Base-by-base conservation (phyloP, 345 rosid genomes). In the Pseudoturritis turrita region DNA sequence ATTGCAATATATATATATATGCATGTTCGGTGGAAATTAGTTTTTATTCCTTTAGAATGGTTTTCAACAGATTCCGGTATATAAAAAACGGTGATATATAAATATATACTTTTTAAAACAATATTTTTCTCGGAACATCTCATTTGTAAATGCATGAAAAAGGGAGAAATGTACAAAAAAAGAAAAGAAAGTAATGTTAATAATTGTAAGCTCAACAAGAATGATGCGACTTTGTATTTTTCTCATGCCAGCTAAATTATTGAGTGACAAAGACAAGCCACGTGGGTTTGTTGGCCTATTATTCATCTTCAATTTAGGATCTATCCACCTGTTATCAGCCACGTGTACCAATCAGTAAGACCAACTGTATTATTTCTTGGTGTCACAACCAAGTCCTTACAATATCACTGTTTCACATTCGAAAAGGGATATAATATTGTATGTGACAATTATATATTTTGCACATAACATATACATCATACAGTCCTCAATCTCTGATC, bases 201-300 rank as follows among this genome's bases (percentile, higher is more conserved):
- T 47, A 65, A 65, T 49, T 4, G 61, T 14, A 12, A 65, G 53
- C 50, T 33, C 59, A 66, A 74, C 72, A 74, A 74, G 50, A 74
- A 66, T 59, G 73, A 73, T 44, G 77, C 26, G 71, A 64, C 58
- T 36, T 66, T 66, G 78, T 65, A 47, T 5, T 37, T 17, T 73
- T 64, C 58, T 33, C 26, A 21, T 13, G 21, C 77, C 57, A 50
- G 18, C 36, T 41, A 73, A 63, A 55, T 74, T 28, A 66, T 74
- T 28, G 72, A 56, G 67, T 3, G 53, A 65, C 67, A 29, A 52
- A 13, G 72, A 67, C 72, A 67, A 17, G 51, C 40, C 40, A 49
- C 78, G 72, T 74, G 78, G 78, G 61, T 67, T 65, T 58, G 72
- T 74, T 73, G 60, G 60, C 51, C 77, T 15, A 45, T 73, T n/a